Percentiles rank a stretch among this genome's conserved stretches.
Conservation (phyloP, 2,329 filamentous ascomycete species). For the Dactylonectria estremocensis region DNA sequence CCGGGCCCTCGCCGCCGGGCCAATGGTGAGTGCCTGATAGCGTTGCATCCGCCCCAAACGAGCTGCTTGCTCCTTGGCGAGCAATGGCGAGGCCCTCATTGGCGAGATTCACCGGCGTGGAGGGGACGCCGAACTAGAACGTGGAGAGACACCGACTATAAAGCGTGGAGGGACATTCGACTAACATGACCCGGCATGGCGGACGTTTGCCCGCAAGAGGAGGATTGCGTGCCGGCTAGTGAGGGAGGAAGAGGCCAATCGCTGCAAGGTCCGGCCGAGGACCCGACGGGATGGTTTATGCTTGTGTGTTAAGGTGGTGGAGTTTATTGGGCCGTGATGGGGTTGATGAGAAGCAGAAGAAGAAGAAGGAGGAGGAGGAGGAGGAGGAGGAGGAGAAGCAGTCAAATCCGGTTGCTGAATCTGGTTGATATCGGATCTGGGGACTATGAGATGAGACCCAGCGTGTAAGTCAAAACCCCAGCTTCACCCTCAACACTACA, state of each 20-base stretch:
- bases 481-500: background rate
- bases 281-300: conserved; percentile 10
- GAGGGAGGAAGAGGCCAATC: conserved; percentile 37
- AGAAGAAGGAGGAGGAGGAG: no score
- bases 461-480: background rate
- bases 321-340: background rate
- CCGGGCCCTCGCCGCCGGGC: conserved; percentile 7
- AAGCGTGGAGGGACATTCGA: background rate
- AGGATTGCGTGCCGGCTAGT: conserved; percentile 42
- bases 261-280: conserved; percentile 42
- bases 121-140: background rate
- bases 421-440: no score
- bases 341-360: no score
- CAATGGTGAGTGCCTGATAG: conserved; percentile 41
- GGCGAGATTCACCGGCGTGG: conserved; percentile 11
- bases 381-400: no score
- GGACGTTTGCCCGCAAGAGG: conserved; percentile 32
- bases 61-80: background rate
- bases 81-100: conserved; percentile 17
- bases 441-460: background rate
- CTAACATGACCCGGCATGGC: conserved; percentile 31
- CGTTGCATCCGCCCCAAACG: conserved; percentile 8
- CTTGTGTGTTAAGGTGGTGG: conserved; percentile 20
- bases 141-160: no score
- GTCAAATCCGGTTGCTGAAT: no score